Percentiles rank a stretch among this genome's conserved stretches.
These are phyloP conservation scores for Diaporthe ampelina DNA, from an alignment of 2,329 filamentous ascomycete species.

Conservation along the genomic window DNA sequence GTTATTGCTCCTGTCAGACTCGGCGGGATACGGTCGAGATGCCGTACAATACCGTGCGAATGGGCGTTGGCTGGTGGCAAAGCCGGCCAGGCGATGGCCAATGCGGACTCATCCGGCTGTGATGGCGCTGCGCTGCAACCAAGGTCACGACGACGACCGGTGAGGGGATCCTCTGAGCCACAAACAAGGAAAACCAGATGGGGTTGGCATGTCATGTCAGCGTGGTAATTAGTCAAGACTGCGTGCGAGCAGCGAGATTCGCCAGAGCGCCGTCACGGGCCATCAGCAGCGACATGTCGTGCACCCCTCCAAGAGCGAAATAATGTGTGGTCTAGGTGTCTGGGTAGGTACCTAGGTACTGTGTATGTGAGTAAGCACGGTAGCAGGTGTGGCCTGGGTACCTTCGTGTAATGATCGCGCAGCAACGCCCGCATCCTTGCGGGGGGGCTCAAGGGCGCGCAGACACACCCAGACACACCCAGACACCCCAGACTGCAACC, in stretches of 20 bases:
- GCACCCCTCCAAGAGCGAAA: conserved; percentile 9
- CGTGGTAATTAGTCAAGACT: conserved; percentile 25
- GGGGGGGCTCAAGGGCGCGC: conserved; percentile 6
- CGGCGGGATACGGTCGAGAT: background rate
- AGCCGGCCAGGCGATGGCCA: background rate
- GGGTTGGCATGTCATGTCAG: conserved; percentile 29
- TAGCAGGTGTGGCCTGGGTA: conserved; percentile 17
- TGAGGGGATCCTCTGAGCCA: conserved; percentile 20
- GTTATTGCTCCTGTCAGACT: background rate
- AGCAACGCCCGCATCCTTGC: conserved; percentile 33
- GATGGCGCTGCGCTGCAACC: conserved; percentile 9
- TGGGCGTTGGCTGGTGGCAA: conserved; percentile 3
- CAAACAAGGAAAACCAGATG: background rate
- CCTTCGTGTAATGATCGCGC: conserved; percentile 6
- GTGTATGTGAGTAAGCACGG: conserved; percentile 2
- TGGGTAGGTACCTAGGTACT: background rate
- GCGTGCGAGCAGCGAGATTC: conserved; percentile 25
- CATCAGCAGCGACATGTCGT: conserved; percentile 29
- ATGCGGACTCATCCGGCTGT: conserved; percentile 6
- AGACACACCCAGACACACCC: background rate
- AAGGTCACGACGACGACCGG: conserved; percentile 17
- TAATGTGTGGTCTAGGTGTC: background rate
- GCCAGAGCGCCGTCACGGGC: conserved; percentile 16
- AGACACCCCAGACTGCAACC: conserved; percentile 28
- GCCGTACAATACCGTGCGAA: no score